Evolutionary conservation across 1,284 basidiomycete genomes (phyloP).

Genomic region (Coniferiporia weirii): DNA sequence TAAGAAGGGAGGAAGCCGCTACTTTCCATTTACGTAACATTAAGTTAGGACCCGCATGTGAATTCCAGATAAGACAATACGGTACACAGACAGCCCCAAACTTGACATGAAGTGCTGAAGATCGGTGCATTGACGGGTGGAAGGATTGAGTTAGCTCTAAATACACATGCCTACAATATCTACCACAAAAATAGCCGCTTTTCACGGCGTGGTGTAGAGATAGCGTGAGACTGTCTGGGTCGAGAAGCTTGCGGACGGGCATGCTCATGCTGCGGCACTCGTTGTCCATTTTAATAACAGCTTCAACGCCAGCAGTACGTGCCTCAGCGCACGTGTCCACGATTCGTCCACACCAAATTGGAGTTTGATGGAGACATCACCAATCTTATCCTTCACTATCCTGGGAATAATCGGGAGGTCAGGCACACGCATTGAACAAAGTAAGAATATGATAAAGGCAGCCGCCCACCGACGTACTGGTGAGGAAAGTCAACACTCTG

Average conservation of each 20-base stretch:
- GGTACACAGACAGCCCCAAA: too few species aligned
- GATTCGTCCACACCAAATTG: slow-evolving; percentile 93
- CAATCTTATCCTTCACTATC: slow-evolving; percentile 92
- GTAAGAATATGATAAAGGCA: slow-evolving; percentile 22
- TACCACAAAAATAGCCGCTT: too few species aligned
- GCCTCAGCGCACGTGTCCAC: slow-evolving; percentile 91
- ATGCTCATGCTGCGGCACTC: slow-evolving; percentile 49
- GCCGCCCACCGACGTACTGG: slow-evolving; percentile 48
- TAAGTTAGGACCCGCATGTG: too few species aligned
- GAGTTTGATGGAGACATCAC: slow-evolving; percentile 89
- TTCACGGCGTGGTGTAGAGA: not conserved
- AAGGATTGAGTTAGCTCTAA: too few species aligned
- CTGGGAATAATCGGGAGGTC: slow-evolving; percentile 36
- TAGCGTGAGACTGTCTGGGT: not conserved
- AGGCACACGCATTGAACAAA: slow-evolving; percentile 3
- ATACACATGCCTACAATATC: too few species aligned
- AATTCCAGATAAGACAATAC: too few species aligned
- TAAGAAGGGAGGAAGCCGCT: too few species aligned
- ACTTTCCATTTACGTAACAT: too few species aligned
- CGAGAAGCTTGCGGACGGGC: not conserved
- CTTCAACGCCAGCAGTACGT: slow-evolving; percentile 87
- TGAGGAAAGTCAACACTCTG: slow-evolving; percentile 76
- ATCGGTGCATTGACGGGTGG: too few species aligned
- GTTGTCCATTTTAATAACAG: slow-evolving; percentile 81
- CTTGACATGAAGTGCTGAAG: too few species aligned